These are phyloP conservation scores for Solanum rostratum DNA, from an alignment of 257 asterid species.

Conservation along the genomic window DNA sequence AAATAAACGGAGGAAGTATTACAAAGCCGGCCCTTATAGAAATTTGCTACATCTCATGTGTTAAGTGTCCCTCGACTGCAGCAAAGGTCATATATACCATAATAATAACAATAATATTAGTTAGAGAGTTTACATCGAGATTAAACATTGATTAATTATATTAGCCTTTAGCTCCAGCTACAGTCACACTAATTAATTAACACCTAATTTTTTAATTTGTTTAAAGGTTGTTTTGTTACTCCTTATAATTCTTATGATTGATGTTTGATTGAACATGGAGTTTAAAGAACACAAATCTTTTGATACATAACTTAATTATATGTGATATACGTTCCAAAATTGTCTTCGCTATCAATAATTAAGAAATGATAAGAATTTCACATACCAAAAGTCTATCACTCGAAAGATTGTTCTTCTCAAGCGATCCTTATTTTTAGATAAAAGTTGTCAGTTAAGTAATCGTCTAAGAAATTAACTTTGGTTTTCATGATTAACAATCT, in stretches of 20 bases:
- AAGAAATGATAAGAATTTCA: neutral
- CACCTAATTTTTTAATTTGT: neutral
- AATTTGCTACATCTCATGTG: neutral
- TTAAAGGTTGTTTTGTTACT: too few relatives aligned
- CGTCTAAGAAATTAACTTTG: neutral
- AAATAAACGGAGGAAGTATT: too few relatives aligned
- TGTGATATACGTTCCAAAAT: neutral
- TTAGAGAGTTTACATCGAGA: neutral
- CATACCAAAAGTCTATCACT: too few relatives aligned
- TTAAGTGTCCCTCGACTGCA: slow-evolving; percentile 11
- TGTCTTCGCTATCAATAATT: neutral
- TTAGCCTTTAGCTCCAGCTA: neutral
- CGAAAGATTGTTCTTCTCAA: too few relatives aligned
- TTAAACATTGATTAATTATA: neutral
- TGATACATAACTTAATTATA: too few relatives aligned
- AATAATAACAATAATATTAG: neutral
- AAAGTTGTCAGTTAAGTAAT: too few relatives aligned
- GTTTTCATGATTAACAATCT: neutral
- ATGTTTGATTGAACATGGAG: too few relatives aligned
- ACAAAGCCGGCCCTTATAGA: neutral
- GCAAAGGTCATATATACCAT: slow-evolving; percentile 6
- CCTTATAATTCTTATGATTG: too few relatives aligned
- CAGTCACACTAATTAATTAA: neutral
- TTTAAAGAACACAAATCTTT: too few relatives aligned
- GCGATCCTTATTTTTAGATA: too few relatives aligned